Evolutionary conservation across 1,139 yeast genomes (phyloP).

Genomic region (Candida glucosophila): DNA sequence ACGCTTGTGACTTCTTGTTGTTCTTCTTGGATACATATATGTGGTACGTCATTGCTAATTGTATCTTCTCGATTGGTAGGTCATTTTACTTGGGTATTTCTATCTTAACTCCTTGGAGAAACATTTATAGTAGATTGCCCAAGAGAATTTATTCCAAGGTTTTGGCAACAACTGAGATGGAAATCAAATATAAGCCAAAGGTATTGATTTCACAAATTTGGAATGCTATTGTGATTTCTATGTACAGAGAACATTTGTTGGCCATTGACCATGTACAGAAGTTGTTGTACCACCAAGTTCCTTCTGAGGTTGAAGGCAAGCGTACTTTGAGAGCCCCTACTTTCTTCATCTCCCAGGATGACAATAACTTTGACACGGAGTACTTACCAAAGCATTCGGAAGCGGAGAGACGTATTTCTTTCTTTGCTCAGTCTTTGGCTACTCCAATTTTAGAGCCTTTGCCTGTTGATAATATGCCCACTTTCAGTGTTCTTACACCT

Average conservation of each 20-base stretch:
- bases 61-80: slow-evolving; percentile 92
- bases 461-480: slow-evolving; percentile 99
- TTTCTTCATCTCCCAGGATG: slow-evolving; percentile 96
- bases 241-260: slow-evolving; percentile 95
- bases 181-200: slow-evolving; percentile 96
- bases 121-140: slow-evolving; percentile 93
- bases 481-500: slow-evolving; percentile 95
- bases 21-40: slow-evolving; percentile 97
- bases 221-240: slow-evolving; percentile 96
- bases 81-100: slow-evolving; percentile 98
- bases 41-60: slow-evolving; percentile 96
- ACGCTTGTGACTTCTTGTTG: slow-evolving; percentile 80
- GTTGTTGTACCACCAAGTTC: slow-evolving; percentile 94
- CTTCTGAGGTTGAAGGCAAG: slow-evolving; percentile 95
- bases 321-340: slow-evolving; percentile 98
- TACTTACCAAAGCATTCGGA: slow-evolving; percentile 95
- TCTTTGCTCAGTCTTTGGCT: slow-evolving; percentile 97
- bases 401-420: slow-evolving; percentile 98
- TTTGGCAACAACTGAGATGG: slow-evolving; percentile 98
- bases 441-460: slow-evolving; percentile 98
- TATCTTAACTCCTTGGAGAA: slow-evolving; percentile 98
- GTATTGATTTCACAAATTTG: slow-evolving; percentile 96
- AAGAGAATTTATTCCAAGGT: slow-evolving; percentile 97
- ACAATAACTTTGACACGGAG: slow-evolving; percentile 88
- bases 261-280: slow-evolving; percentile 98